A percentile compares a stretch with the other conserved stretches of the same genome.
These are phyloP conservation scores for Castanea mollissima DNA, from an alignment of 306 rosid genomes.

Conservation along the genomic window DNA sequence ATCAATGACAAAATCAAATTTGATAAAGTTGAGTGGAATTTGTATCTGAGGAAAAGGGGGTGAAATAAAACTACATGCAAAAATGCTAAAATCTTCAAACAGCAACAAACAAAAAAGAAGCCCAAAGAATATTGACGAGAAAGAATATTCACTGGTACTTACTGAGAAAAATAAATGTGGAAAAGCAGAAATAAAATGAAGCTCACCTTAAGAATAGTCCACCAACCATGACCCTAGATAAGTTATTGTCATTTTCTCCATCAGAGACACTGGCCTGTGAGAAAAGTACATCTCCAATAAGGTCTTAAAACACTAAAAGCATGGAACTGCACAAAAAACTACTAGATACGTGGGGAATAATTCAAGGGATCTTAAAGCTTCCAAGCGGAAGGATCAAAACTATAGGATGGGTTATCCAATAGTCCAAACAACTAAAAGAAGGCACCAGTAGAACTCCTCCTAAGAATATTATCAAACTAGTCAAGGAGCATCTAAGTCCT, in stretches of 20 bases:
- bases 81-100: background rate
- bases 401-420: background rate
- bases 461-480: background rate
- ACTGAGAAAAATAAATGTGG: background rate
- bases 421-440: background rate
- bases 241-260: constrained; percentile 76
- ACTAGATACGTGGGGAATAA: background rate
- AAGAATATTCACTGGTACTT: background rate
- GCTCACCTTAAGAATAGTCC: constrained; percentile 82
- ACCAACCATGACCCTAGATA: constrained; percentile 76
- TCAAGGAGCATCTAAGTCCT: background rate
- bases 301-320: constrained; percentile 16
- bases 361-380: background rate
- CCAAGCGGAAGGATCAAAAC: background rate
- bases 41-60: background rate
- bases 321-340: background rate
- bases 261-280: constrained; percentile 83
- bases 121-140: background rate
- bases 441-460: background rate
- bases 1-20: background rate
- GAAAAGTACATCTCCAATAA: constrained; percentile 31
- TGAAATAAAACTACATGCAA: background rate
- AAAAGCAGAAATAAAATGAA: constrained; percentile 25
- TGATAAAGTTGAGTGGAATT: background rate
- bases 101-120: background rate